A percentile compares a stretch with the other conserved stretches of the same genome.
Conservation (phyloP, 2,329 filamentous ascomycete species). For the Thyridium curvatum region DNA sequence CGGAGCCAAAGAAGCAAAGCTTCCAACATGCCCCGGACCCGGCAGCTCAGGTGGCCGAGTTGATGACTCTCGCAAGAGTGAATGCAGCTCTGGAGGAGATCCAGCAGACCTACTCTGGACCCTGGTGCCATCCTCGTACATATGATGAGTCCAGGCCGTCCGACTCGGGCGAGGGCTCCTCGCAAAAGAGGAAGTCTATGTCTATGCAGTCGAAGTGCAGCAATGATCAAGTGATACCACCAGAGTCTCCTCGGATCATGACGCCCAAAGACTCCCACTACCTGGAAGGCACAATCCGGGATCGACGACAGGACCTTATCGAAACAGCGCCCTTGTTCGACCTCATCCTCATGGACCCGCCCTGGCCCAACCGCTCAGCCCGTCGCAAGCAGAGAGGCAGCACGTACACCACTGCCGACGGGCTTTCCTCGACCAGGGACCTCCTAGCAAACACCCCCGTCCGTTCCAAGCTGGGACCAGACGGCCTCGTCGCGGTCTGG, state of each 20-base stretch:
- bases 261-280: slow-evolving; percentile 33
- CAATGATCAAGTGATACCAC: slow-evolving; percentile 5
- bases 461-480: slow-evolving; percentile 40
- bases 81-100: slow-evolving; percentile 34
- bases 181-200: slow-evolving; percentile 8
- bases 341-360: slow-evolving; percentile 67
- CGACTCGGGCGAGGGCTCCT: slow-evolving; percentile 1
- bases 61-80: slow-evolving; percentile 45
- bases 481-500: slow-evolving; percentile 65
- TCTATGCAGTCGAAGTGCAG: background rate
- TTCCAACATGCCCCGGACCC: slow-evolving; percentile 19
- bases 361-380: slow-evolving; percentile 76
- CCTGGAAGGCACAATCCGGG: slow-evolving; percentile 39
- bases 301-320: too few species aligned
- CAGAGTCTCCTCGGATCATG: slow-evolving; percentile 1
- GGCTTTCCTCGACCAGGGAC: slow-evolving; percentile 36
- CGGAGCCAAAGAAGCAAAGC: slow-evolving; percentile 37
- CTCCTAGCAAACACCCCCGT: slow-evolving; percentile 54
- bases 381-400: slow-evolving; percentile 42
- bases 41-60: slow-evolving; percentile 43
- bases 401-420: slow-evolving; percentile 34
- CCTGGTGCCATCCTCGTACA: slow-evolving; percentile 38
- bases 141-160: too few species aligned
- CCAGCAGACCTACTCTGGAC: slow-evolving; percentile 22
- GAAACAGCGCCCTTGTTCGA: slow-evolving; percentile 48